Base-by-base conservation (phyloP, 129 eudicot species). In the Flaveria bidentis region DNA sequence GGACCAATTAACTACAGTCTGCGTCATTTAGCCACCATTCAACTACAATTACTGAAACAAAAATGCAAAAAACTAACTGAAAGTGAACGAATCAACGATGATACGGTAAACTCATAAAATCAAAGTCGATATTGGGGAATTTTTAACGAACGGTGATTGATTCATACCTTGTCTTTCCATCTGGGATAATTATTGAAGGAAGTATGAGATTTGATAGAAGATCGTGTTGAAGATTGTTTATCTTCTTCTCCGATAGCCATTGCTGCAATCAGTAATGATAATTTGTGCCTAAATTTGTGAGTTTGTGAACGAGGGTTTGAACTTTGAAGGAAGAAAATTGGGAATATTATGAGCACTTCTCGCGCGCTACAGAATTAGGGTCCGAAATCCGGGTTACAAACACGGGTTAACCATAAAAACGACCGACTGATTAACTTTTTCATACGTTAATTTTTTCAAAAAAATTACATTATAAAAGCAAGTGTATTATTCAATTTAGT, bases 91-190 rank as follows among this genome's bases (percentile, higher is more conserved):
- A 76, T 8, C 20, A 47, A 1, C 7, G 4, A 50, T 18, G 2
- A 68, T 39, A 22, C 46, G 55, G 50, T 41, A 58, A 8, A 57
- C 12, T 58, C 3, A 75, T 0, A 58, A 78, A 4, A 69, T 44
- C 20, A 45, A 9, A 66, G 51, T 51, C 25, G 28, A 20, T 22
- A 13, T 15, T 16, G 7, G 2, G 17, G 11, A 23, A 26, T 44
- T 25, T 44, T 61, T 11, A 64, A 53, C n/a, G 39, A 45, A 65
- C 8, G 17, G 23, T 25, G 20, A 79, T 46, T 8, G 26, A 72
- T 15, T 58, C 16, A 64, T 33, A 93, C 98, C 96, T 90, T 90
- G 76, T 82, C 74, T 71, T 90, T 93, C 96, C 94, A 90, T 39
- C 45, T 69, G 16, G 85, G 79, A 80, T 82, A 81, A 77, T 86